A percentile compares a stretch with the other conserved stretches of the same genome.
Conservation (phyloP, 306 rosid species). For the Medicago lupulina region DNA sequence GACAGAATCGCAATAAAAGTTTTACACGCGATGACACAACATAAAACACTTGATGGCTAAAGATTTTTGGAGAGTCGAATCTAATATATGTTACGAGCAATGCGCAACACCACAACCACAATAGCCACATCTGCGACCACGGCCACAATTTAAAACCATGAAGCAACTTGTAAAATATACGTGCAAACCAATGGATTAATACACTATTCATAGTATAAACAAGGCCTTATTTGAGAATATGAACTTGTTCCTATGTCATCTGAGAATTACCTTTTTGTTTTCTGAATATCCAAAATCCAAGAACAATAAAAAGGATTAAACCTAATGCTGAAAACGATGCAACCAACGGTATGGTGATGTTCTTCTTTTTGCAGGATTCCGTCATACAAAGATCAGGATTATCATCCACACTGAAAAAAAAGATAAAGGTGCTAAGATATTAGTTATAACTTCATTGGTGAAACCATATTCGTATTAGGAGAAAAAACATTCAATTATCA, state of each 20-base stretch:
- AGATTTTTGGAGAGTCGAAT: too few species aligned
- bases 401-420: constrained; percentile 28
- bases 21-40: background rate
- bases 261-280: constrained; percentile 11
- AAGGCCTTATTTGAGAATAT: too few species aligned
- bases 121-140: too few species aligned
- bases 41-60: background rate
- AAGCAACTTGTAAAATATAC: too few species aligned
- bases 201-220: too few species aligned
- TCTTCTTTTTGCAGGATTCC: constrained; percentile 32
- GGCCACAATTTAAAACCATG: too few species aligned
- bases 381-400: constrained; percentile 1
- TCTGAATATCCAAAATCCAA: constrained; percentile 11
- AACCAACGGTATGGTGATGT: background rate
- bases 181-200: background rate
- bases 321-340: constrained; percentile 14
- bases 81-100: too few species aligned
- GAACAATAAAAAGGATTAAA: background rate
- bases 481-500: too few species aligned
- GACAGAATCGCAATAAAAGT: background rate
- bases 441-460: background rate
- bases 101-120: too few species aligned
- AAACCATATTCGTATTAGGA: too few species aligned
- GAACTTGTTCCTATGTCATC: background rate
- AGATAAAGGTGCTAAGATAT: background rate